Evolutionary conservation across 768 basidiomycete genomes (phyloP), one percentile per base, ranked within the genome.

Genomic region (Pluteus cervinus): DNA sequence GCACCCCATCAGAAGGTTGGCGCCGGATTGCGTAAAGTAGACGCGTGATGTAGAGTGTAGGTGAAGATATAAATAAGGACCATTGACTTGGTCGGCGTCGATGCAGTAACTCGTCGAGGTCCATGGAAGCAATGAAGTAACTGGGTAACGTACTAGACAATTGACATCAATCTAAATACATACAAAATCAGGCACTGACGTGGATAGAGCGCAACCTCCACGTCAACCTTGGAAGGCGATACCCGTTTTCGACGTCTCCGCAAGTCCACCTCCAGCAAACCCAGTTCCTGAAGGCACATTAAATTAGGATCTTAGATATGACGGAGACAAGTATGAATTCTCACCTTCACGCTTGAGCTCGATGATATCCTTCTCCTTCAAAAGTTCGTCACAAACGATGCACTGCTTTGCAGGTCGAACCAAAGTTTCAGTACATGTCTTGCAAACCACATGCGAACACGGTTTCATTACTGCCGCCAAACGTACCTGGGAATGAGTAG

Each of bases 371-470:
- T 75, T 73, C 22, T 82, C 77, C 30, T 63, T 67, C 16, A 90
- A 51, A 44, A 55, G 51, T 11, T 64, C 71, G 46, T 93, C 90
- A 53, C 96, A 99, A 7, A 86, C 81, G 9, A 92, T 75, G 54
- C 96, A 99, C 50, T 88, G 85, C 49, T 78, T 78, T 5, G 77
- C 61, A 0, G 85, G 76, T 21, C 75, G 76, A 12, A 92, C 82
- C 29, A 98, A 79, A 3, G 87, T 80, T 37, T 97, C 91, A 3
- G 81, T 80, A 57, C 96, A 98, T 5, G 81, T 86, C 53, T 86
- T 85, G 61, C 96, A 99, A 1, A 82, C 73, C 20, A 97, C 91
- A 57, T 99, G 91, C 0, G 81, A 84, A 57, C 94, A 99, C 4
- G 83, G 72, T 56, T 84, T 86, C 68, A 83, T 76, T 26, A 87